Evolutionary conservation across 148 eudicot genomes (phyloP).

Genomic region (Beta vulgaris): DNA sequence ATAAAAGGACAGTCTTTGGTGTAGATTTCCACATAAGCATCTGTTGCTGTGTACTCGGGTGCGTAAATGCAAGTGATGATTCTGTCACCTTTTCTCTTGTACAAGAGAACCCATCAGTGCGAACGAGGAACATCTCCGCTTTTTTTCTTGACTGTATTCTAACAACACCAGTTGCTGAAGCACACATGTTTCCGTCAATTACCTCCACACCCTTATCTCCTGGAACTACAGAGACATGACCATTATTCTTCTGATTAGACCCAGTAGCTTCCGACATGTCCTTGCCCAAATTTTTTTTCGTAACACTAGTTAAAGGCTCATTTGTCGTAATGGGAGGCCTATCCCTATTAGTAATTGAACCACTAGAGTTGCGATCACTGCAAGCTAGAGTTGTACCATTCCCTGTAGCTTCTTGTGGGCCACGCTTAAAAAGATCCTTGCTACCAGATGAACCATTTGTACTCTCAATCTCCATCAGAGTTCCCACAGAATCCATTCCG

Average conservation of each 20-base stretch:
- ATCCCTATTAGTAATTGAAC: slow-evolving; percentile 27
- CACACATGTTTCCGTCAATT: slow-evolving; percentile 81
- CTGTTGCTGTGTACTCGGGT: slow-evolving; percentile 99
- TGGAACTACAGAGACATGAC: slow-evolving; percentile 28
- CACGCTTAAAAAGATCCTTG: slow-evolving; percentile 28
- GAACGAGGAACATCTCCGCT: slow-evolving; percentile 96
- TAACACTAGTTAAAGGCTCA: slow-evolving; percentile 24
- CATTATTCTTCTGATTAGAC: slow-evolving; percentile 35
- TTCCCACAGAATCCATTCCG: slow-evolving; percentile 22
- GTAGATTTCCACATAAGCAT: slow-evolving; percentile 99
- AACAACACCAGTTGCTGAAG: slow-evolving; percentile 96
- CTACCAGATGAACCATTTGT: slow-evolving; percentile 42
- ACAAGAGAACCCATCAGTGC: slow-evolving; percentile 97
- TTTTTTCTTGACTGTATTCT: slow-evolving; percentile 92
- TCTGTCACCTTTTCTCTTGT: slow-evolving; percentile 91
- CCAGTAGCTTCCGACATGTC: slow-evolving; percentile 20
- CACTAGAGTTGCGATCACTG: slow-evolving; percentile 23
- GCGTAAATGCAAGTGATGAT: slow-evolving; percentile 96
- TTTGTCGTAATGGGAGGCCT: slow-evolving; percentile 16
- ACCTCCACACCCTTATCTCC: slow-evolving; percentile 44
- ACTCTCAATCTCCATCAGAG: slow-evolving; percentile 23
- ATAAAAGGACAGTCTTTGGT: slow-evolving; percentile 86
- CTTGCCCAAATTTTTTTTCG: slow-evolving; percentile 21
- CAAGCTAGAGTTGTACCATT: slow-evolving; percentile 32
- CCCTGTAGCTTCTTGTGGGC: slow-evolving; percentile 17